These are phyloP conservation scores for Stagonosporopsis cucurbitacearum DNA, from an alignment of 2,329 filamentous ascomycete species.

Conservation along the genomic window DNA sequence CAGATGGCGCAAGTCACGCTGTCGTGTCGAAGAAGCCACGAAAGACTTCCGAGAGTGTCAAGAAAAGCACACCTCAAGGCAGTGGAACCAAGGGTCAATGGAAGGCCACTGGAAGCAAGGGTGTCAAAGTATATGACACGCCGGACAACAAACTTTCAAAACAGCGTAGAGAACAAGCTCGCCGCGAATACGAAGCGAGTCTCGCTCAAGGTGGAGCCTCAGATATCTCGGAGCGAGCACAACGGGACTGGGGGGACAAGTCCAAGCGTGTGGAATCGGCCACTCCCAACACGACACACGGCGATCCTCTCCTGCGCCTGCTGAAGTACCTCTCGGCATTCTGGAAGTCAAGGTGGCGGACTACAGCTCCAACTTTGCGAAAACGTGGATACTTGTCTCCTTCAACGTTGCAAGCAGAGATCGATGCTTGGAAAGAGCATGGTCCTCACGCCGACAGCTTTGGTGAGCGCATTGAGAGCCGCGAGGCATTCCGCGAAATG, in stretches of 20 bases:
- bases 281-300: constrained; percentile 76
- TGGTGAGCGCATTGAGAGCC: constrained; percentile 74
- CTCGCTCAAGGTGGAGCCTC: constrained; percentile 37
- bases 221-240: constrained; percentile 52
- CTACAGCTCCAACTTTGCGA: constrained; percentile 79
- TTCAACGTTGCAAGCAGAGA: constrained; percentile 74
- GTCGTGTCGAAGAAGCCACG: constrained; percentile 69
- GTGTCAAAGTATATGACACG: constrained; percentile 39
- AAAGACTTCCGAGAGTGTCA: constrained; percentile 66
- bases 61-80: constrained; percentile 64
- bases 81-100: constrained; percentile 38
- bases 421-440: constrained; percentile 71
- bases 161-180: constrained; percentile 12
- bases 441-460: constrained; percentile 68
- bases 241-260: constrained; percentile 74
- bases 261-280: constrained; percentile 74
- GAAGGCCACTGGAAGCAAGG: constrained; percentile 52
- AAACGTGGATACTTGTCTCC: constrained; percentile 88
- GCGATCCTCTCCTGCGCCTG: constrained; percentile 80
- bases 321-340: constrained; percentile 79
- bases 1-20: constrained; percentile 79
- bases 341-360: constrained; percentile 84
- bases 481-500: constrained; percentile 71
- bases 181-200: constrained; percentile 13
- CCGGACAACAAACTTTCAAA: constrained; percentile 25